Base-by-base conservation (phyloP, 208 protist species). In the Naegleria lovaniensis region DNA sequence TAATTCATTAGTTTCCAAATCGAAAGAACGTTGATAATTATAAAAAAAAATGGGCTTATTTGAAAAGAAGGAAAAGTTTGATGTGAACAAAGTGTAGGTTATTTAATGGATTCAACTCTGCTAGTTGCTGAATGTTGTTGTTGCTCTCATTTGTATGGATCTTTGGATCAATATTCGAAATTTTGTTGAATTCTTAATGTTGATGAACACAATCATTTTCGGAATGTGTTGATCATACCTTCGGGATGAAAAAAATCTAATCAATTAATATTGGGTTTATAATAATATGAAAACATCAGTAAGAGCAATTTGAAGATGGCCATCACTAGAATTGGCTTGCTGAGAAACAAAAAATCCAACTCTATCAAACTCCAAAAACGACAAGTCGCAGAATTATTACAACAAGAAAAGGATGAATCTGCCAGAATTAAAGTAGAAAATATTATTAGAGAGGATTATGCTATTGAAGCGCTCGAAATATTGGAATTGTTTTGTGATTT, bases 341-440 rank as follows among this genome's bases (percentile, higher is more conserved):
- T 79, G 15, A 89, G 79, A 33, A 89, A 89, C 51, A 89, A 89
- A 43, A 89, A 89, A 43, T 11, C 2, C 25, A 89, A 89, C 43
- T 0, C 3, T 22, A 76, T 89, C 9, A 67, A 89, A 43, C 0
- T 89, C 5, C 36, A 40, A 76, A 40, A 43, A 25, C 67, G 86
- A 89, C 33, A 89, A 79, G 36, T 79, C 48, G 86, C 86, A 43
- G 33, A 89, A 76, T 76, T 89, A 76, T 33, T 89, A 7, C 4
- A n/a, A 59, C 11, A 43, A 6, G 52, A 76, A 48, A 89, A 89
- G 19, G 52, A 67, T 76, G 86, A 89, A 89, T 79, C 36, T 25
- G 86, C 86, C 9, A 89, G 86, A 76, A 89, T 89, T 48, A 89
- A 89, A 76, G 86, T 89, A 33, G 52, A 89, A 88, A 88, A 88